Percentiles rank a stretch among this genome's conserved stretches.
These are phyloP conservation scores for Aspergillus sp. DNA, from an alignment of 2,329 filamentous ascomycete species.

Conservation along the genomic window DNA sequence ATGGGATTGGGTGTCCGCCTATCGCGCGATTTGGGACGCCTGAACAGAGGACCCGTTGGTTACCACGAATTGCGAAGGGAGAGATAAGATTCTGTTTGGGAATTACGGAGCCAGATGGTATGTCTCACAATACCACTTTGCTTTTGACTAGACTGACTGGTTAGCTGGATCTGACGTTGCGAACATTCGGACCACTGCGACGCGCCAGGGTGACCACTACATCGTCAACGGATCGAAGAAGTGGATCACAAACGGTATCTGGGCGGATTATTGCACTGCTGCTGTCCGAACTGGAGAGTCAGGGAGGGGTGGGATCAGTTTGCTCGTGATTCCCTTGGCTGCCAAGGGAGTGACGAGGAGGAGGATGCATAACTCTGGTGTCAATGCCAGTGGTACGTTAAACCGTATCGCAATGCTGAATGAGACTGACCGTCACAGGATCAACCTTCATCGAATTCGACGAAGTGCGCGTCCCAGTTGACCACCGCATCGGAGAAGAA, in stretches of 20 bases:
- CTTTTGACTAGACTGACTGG: slow-evolving; percentile 9
- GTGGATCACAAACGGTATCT: slow-evolving; percentile 65
- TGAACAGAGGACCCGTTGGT: slow-evolving; percentile 59
- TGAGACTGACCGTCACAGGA: slow-evolving; percentile 22
- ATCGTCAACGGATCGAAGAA: slow-evolving; percentile 68
- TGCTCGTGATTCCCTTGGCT: slow-evolving; percentile 67
- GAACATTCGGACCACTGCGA: slow-evolving; percentile 61
- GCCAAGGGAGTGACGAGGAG: slow-evolving; percentile 55
- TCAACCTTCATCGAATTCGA: slow-evolving; percentile 68
- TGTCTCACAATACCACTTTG: slow-evolving; percentile 14
- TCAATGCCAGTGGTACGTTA: slow-evolving; percentile 59
- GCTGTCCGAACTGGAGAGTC: slow-evolving; percentile 61
- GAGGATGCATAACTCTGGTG: slow-evolving; percentile 62
- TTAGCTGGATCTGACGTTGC: slow-evolving; percentile 64
- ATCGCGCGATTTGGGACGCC: slow-evolving; percentile 62
- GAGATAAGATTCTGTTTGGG: slow-evolving; percentile 63
- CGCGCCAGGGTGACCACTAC: slow-evolving; percentile 52
- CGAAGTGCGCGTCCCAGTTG: slow-evolving; percentile 67
- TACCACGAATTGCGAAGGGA: slow-evolving; percentile 59
- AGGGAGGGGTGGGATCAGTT: slow-evolving; percentile 59
- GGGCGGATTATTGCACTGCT: slow-evolving; percentile 62
- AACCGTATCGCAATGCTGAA: background rate
- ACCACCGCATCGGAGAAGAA: slow-evolving; percentile 68
- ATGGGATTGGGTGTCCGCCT: slow-evolving; percentile 63
- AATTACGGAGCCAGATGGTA: slow-evolving; percentile 63